Evolutionary conservation across 1,139 yeast genomes (phyloP).

Genomic region (Suhomyces atakaporum): DNA sequence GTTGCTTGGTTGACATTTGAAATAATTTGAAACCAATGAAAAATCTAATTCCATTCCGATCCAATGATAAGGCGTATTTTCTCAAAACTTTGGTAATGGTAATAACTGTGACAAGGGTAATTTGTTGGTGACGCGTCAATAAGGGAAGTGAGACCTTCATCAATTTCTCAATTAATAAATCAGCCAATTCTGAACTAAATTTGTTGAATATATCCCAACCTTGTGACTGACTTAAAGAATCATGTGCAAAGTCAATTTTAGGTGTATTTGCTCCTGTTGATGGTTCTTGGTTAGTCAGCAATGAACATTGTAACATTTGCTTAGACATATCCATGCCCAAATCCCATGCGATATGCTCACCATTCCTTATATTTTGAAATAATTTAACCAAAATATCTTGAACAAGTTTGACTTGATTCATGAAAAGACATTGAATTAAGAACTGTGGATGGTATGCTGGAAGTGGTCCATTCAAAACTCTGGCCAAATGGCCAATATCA

Average conservation of each 20-base stretch:
- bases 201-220: slow-evolving; percentile 32
- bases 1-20: slow-evolving; percentile 46
- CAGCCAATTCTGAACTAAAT: slow-evolving; percentile 50
- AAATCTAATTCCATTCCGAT: slow-evolving; percentile 72
- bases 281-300: slow-evolving; percentile 2
- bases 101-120: slow-evolving; percentile 71
- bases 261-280: slow-evolving; percentile 11
- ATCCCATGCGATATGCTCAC: slow-evolving; percentile 38
- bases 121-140: slow-evolving; percentile 88
- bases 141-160: slow-evolving; percentile 72
- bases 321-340: slow-evolving; percentile 31
- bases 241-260: slow-evolving; percentile 3
- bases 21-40: slow-evolving; percentile 72
- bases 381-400: slow-evolving; percentile 58
- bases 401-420: slow-evolving; percentile 59
- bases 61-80: slow-evolving; percentile 52
- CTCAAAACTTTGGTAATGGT: slow-evolving; percentile 61
- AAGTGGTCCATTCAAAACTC: slow-evolving; percentile 82
- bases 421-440: slow-evolving; percentile 72
- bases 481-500: slow-evolving; percentile 56
- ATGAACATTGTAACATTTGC: slow-evolving; percentile 16
- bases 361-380: slow-evolving; percentile 49
- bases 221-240: not conserved
- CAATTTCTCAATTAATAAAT: slow-evolving; percentile 58
- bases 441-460: slow-evolving; percentile 93